Evolutionary conservation across 2,329 filamentous ascomycete genomes (phyloP), one percentile per base, ranked within the genome.

Genomic region (Monosporascus sp.): DNA sequence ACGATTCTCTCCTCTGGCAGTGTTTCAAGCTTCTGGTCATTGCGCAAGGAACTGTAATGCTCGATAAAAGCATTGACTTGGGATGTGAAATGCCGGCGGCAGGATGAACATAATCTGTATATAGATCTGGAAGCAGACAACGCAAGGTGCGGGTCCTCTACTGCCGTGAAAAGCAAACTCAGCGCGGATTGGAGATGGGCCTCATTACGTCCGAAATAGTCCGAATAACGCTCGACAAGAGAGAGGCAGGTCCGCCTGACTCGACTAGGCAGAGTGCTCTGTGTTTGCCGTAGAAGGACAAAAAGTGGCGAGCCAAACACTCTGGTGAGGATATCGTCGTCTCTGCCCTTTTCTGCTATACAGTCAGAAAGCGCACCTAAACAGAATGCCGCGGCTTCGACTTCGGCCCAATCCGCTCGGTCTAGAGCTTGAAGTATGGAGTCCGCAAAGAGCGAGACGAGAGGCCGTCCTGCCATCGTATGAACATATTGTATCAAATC

Each of bases 401-500:
- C 72, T 62, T 83, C 77, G 48, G 76, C 61, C 83, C 84, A 86
- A 8, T 76, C 72, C 43, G 74, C 74, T 7, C 69, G 72, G 17
- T 70, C 64, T 17, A 83, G 66, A 3, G 78, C 75, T 52, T 76
- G 73, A 35, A 82, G 69, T 20, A 80, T 74, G n/a, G 82, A 64
- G 45, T 80, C 74, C 41, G 77, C 77, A 59, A 88, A 86, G 7
- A 77, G 76, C 1, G 75, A 73, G 41, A 88, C 73, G 11, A 88
- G 68, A 37, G 75, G 69, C 24, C 77, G 72, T 0, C 82, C 83
- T 43, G 80, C 77, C 17, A 87, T 70, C 3, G 85, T 77, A 60
- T 86, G 92, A 3, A 86, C 81, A 2, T 87, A 84, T 60, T 90
- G 83, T 27, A 94, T 75, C 49, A 94, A 78, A 66, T 95, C 89